Percentiles rank a stretch among this genome's conserved stretches.
phyloP scores from a whole-genome alignment of 2,329 filamentous ascomycete species.

The Apiospora koreana region DNA sequence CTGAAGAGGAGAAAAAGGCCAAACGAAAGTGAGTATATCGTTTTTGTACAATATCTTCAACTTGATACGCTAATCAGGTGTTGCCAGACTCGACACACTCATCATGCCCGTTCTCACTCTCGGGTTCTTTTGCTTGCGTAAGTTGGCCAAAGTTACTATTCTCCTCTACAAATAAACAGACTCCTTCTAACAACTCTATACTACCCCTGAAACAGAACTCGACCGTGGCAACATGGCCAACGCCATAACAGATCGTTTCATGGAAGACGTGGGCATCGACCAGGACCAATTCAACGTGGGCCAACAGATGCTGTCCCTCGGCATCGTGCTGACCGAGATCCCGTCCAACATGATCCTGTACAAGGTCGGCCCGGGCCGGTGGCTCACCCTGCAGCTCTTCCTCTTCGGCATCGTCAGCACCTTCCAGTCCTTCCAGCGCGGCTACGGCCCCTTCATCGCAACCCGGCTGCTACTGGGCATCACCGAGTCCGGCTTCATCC shows the following conservation, averaged over 20 bases:
- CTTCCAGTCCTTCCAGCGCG: conserved; percentile 42
- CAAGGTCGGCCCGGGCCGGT: conserved; percentile 43
- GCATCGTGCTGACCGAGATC: conserved; percentile 52
- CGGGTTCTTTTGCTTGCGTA: conserved; percentile 17
- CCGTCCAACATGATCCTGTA: conserved; percentile 48
- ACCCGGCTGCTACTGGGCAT: conserved; percentile 44
- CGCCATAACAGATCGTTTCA: conserved; percentile 49
- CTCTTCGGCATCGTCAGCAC: conserved; percentile 48
- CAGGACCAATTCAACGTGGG: conserved; percentile 55
- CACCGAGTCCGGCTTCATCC: conserved; percentile 51
- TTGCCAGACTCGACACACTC: conserved; percentile 11
- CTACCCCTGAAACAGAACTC: conserved; percentile 28
- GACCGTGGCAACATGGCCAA: conserved; percentile 38
- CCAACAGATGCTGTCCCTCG: conserved; percentile 50
- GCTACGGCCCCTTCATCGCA: conserved; percentile 43
- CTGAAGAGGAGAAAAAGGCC: conserved; percentile 18
- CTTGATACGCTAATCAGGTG: background rate
- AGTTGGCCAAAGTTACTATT: conserved; percentile 12
- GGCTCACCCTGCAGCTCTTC: conserved; percentile 50
- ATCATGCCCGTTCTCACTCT: conserved; percentile 14
- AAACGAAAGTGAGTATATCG: conserved; percentile 19
- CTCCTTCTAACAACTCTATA: background rate
- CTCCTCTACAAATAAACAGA: background rate
- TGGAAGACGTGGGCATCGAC: conserved; percentile 49
- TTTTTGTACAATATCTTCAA: background rate